These are phyloP conservation scores for Lotus japonicus DNA, from an alignment of 306 rosid species.

Conservation along the genomic window DNA sequence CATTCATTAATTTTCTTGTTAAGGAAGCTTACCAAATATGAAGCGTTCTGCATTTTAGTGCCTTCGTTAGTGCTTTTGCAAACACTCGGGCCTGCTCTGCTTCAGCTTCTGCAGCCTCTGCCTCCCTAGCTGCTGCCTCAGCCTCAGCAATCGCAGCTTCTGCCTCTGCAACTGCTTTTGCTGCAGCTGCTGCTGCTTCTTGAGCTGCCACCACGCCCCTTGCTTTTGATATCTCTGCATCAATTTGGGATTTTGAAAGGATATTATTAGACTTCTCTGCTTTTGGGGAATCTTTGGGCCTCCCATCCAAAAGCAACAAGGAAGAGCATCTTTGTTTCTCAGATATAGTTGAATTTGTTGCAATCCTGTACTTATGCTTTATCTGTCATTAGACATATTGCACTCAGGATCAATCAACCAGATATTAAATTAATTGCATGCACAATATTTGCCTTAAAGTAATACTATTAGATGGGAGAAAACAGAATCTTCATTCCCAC, in stretches of 20 bases:
- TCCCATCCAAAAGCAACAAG: conserved; percentile 42
- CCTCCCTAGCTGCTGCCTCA: conserved; percentile 88
- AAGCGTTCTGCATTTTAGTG: conserved; percentile 63
- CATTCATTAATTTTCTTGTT: neutral
- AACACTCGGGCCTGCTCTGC: conserved; percentile 90
- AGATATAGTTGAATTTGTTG: conserved; percentile 38
- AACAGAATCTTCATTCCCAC: neutral
- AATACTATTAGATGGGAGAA: neutral
- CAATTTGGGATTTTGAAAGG: conserved; percentile 63
- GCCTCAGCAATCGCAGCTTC: conserved; percentile 91
- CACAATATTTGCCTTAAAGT: neutral
- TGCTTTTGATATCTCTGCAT: conserved; percentile 66
- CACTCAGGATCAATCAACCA: conserved; percentile 4
- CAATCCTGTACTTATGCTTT: conserved; percentile 69
- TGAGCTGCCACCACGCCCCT: conserved; percentile 81
- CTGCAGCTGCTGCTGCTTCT: conserved; percentile 87
- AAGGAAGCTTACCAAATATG: conserved; percentile 39
- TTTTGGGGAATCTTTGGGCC: conserved; percentile 46
- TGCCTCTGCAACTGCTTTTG: conserved; percentile 89
- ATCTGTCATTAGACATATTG: conserved; percentile 42
- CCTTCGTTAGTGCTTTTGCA: conserved; percentile 88
- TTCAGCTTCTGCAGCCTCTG: conserved; percentile 90
- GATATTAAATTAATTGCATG: neutral
- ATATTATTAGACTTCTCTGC: conserved; percentile 43
- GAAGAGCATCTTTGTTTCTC: conserved; percentile 64